These are phyloP conservation scores for Selaginella tamariscina DNA, from an alignment of 75 land plant species.

Conservation along the genomic window DNA sequence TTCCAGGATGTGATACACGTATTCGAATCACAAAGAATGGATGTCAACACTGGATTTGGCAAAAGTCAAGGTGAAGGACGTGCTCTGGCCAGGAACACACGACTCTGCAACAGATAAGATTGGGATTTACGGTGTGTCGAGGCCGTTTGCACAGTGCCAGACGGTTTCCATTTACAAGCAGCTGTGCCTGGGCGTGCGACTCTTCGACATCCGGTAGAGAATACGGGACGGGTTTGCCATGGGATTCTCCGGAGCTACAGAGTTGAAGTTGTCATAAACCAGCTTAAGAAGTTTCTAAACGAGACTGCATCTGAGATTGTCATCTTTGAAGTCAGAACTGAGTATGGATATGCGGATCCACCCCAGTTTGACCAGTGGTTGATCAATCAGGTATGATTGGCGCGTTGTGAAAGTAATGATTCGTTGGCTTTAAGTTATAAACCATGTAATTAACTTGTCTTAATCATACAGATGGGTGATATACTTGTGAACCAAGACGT, in stretches of 20 bases:
- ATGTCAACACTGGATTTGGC: conserved; percentile 48
- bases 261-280: conserved; percentile 55
- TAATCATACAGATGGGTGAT: no score
- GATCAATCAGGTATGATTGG: conserved; percentile 40
- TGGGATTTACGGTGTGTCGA: conserved; percentile 44
- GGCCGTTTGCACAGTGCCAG: conserved; percentile 91
- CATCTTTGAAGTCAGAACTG: conserved; percentile 73
- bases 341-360: conserved; percentile 71
- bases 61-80: conserved; percentile 31
- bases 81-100: conserved; percentile 94
- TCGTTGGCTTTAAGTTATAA: no score
- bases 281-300: conserved; percentile 49
- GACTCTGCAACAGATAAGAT: conserved; percentile 87
- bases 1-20: conserved; percentile 60
- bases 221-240: conserved; percentile 60
- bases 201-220: conserved; percentile 65
- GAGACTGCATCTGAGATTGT: conserved; percentile 66
- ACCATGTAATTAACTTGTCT: no score
- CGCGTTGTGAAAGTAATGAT: no score
- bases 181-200: conserved; percentile 46
- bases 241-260: conserved; percentile 57
- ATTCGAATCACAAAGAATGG: conserved; percentile 52
- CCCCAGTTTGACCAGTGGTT: conserved; percentile 56
- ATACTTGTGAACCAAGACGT: conserved; percentile 55
- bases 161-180: conserved; percentile 58